Evolutionary conservation across 305 asterid species (phyloP).

Genomic region (Plantago coronopus): DNA sequence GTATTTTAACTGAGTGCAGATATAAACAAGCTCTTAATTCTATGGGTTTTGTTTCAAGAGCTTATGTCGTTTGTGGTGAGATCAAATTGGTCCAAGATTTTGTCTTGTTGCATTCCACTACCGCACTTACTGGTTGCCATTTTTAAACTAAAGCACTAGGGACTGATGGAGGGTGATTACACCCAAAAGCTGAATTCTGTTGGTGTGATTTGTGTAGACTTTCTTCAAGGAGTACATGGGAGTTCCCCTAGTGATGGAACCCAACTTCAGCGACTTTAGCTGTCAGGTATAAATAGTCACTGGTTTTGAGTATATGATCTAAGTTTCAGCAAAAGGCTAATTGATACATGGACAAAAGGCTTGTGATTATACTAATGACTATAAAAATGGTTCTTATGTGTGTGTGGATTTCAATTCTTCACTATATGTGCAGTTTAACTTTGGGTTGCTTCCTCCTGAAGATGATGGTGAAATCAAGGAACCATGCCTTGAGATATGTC

Average conservation of each 20-base stretch:
- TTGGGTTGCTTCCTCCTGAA: constrained; percentile 58
- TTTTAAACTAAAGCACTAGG: background rate
- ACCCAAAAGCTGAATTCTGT: background rate
- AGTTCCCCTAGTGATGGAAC: constrained; percentile 78
- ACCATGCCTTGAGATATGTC: constrained; percentile 50
- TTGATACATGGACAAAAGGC: background rate
- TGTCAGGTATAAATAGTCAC: constrained; percentile 55
- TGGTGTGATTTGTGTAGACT: constrained; percentile 29
- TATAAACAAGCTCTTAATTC: background rate
- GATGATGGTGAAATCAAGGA: constrained; percentile 58
- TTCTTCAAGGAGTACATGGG: constrained; percentile 83
- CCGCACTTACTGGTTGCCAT: background rate
- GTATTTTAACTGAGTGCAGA: background rate
- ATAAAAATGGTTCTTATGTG: background rate
- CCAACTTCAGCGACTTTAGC: constrained; percentile 70
- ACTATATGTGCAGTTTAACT: constrained; percentile 43
- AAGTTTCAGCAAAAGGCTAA: background rate
- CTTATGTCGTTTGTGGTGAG: background rate
- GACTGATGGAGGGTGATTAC: background rate
- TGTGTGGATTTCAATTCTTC: background rate
- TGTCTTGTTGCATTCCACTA: background rate
- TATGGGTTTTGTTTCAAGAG: background rate
- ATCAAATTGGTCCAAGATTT: background rate
- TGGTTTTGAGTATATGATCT: background rate
- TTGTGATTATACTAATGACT: background rate